Percentiles rank a stretch among this genome's conserved stretches.
phyloP scores from a whole-genome alignment of 2,329 filamentous ascomycete genomes.

The Sporothrix protearum region DNA sequence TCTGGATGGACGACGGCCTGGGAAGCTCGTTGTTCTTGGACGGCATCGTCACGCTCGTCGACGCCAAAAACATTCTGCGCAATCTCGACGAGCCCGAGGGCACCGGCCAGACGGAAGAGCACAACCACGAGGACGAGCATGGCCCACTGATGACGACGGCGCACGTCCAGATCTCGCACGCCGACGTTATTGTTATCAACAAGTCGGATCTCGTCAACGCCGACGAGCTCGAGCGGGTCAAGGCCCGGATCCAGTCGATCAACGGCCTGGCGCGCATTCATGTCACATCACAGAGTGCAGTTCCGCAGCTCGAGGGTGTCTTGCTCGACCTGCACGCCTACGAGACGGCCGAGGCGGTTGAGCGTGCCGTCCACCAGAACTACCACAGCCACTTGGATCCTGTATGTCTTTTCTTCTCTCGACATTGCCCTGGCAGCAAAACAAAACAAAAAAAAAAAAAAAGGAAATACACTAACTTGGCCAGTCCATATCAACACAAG shows the following conservation, averaged over 20 bases:
- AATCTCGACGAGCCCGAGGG: conserved; percentile 70
- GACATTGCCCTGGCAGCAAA: not conserved
- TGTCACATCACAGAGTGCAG: conserved; percentile 72
- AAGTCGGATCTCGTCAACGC: conserved; percentile 79
- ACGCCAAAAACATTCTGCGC: conserved; percentile 85
- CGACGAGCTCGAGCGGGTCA: conserved; percentile 65
- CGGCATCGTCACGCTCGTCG: conserved; percentile 91
- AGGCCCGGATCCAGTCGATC: conserved; percentile 72
- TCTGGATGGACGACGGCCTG: conserved; percentile 96
- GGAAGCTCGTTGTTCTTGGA: conserved; percentile 95
- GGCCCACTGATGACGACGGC: conserved; percentile 81
- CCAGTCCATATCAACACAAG: conserved; percentile 79
- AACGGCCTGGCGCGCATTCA: conserved; percentile 85
- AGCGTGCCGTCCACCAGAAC: conserved; percentile 64
- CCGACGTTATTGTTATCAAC: conserved; percentile 92
- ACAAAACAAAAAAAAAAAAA: too few relatives aligned
- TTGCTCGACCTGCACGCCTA: conserved; percentile 91
- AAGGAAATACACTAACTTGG: not conserved
- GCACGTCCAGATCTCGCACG: conserved; percentile 94
- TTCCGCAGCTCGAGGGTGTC: conserved; percentile 79
- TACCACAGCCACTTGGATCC: conserved; percentile 83
- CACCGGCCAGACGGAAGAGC: conserved; percentile 50
- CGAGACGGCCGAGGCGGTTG: conserved; percentile 70
- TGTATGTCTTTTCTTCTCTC: conserved; percentile 40
- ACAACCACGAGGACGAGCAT: conserved; percentile 46